Percentiles rank a stretch among this genome's conserved stretches.
These are phyloP conservation scores for Paratinospora sagittata DNA, from an alignment of 164 flowering plant species.

Conservation along the genomic window DNA sequence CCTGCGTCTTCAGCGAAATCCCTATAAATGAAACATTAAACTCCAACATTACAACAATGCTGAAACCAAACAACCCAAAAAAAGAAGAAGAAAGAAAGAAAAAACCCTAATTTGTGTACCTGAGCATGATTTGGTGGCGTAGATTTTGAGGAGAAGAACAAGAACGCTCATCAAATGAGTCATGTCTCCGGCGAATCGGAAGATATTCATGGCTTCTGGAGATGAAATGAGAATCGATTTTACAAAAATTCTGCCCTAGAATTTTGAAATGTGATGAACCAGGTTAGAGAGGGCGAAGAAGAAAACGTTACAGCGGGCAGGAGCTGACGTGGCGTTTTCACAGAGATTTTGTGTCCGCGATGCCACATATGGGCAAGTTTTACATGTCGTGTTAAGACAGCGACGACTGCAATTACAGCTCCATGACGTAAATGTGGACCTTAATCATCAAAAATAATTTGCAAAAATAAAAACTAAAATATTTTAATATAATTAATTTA, in stretches of 20 bases:
- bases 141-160: constrained; percentile 81
- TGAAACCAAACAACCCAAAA: too few species aligned
- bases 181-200: constrained; percentile 83
- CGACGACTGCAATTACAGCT: too few species aligned
- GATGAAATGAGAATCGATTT: neutral
- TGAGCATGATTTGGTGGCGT: constrained; percentile 84
- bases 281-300: neutral
- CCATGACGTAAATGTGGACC: too few species aligned
- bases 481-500: too few species aligned
- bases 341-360: neutral
- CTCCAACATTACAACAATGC: neutral
- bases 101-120: constrained; percentile 36
- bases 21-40: constrained; percentile 31
- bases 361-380: neutral
- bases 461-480: too few species aligned
- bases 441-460: too few species aligned
- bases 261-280: neutral
- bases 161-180: constrained; percentile 71
- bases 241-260: constrained; percentile 12
- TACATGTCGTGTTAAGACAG: neutral
- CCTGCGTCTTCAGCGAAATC: constrained; percentile 90
- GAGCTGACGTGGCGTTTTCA: neutral
- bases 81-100: neutral
- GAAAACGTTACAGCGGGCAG: neutral
- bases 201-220: constrained; percentile 60